Evolutionary conservation across 108 stramenopile genomes (phyloP).

Genomic region (Cyclotella cryptica): DNA sequence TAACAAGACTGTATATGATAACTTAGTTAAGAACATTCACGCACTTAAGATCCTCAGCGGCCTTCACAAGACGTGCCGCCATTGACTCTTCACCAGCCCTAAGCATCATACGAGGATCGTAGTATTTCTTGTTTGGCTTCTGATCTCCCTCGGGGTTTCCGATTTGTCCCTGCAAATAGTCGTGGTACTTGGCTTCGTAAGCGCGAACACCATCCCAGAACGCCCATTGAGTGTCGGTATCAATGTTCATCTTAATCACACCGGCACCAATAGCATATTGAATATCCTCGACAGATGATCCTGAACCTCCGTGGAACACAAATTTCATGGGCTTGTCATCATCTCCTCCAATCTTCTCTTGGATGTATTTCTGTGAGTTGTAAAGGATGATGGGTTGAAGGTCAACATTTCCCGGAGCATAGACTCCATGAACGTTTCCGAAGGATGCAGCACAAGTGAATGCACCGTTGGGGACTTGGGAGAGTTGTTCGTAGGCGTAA

Average conservation of each 20-base stretch:
- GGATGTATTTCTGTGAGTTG: conserved; percentile 91
- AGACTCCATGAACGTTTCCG: conserved; percentile 97
- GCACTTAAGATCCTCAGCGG: conserved; percentile 93
- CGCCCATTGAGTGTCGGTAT: conserved; percentile 98
- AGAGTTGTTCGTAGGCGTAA: conserved; percentile 90
- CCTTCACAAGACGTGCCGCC: conserved; percentile 89
- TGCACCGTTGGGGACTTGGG: conserved; percentile 74
- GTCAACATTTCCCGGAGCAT: conserved; percentile 96
- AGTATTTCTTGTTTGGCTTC: conserved; percentile 99
- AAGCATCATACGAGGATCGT: conserved; percentile 93
- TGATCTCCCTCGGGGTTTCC: conserved; percentile 96
- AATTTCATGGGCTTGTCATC: conserved; percentile 94
- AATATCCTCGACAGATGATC: conserved; percentile 93
- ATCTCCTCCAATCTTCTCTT: conserved; percentile 90
- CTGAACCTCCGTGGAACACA: conserved; percentile 98
- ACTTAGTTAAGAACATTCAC: conserved; percentile 89
- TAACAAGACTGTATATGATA: conserved; percentile 13
- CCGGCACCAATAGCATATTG: conserved; percentile 89
- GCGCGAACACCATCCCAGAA: conserved; percentile 93
- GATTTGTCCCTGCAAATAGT: conserved; percentile 95
- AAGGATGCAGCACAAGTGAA: conserved; percentile 95
- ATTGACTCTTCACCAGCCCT: conserved; percentile 94
- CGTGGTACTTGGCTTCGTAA: conserved; percentile 92
- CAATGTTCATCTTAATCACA: conserved; percentile 99
- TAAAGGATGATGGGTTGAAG: conserved; percentile 93